phyloP scores from a whole-genome alignment of 306 rosid species.

The Vigna hirtella region DNA sequence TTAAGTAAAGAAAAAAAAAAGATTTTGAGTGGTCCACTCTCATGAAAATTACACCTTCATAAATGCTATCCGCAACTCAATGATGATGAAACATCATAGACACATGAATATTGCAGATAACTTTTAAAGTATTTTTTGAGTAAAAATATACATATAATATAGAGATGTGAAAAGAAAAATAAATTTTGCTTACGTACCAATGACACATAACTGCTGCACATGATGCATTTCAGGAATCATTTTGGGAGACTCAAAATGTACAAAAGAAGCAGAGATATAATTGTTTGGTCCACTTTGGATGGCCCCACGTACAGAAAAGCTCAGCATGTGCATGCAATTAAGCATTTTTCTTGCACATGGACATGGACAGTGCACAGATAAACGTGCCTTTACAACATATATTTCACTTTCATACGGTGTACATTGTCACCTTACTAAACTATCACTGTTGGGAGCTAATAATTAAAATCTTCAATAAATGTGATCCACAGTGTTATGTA shows the following conservation, averaged over 20 bases:
- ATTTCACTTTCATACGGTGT: background rate
- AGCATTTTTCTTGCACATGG: constrained; percentile 39
- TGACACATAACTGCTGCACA: constrained; percentile 26
- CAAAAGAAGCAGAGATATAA: constrained; percentile 24
- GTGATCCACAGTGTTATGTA: background rate
- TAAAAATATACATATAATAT: no score
- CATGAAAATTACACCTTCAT: no score
- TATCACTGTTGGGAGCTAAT: background rate
- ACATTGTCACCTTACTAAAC: background rate
- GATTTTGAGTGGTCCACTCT: no score
- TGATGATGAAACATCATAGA: no score
- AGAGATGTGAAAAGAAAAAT: background rate
- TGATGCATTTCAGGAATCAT: background rate
- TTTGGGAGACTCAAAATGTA: constrained; percentile 25
- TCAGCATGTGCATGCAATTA: constrained; percentile 38
- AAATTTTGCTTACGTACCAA: background rate
- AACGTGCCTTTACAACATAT: constrained; percentile 17
- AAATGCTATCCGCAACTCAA: background rate
- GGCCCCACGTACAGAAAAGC: constrained; percentile 28
- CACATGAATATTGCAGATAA: background rate
- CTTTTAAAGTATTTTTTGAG: background rate
- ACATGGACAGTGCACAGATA: constrained; percentile 4
- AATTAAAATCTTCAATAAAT: background rate
- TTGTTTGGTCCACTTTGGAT: constrained; percentile 41
- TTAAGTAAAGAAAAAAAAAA: no score